Evolutionary conservation across 208 protist genomes (phyloP), one percentile per base, ranked within the genome.

Genomic region (Crithidia thermophila): DNA sequence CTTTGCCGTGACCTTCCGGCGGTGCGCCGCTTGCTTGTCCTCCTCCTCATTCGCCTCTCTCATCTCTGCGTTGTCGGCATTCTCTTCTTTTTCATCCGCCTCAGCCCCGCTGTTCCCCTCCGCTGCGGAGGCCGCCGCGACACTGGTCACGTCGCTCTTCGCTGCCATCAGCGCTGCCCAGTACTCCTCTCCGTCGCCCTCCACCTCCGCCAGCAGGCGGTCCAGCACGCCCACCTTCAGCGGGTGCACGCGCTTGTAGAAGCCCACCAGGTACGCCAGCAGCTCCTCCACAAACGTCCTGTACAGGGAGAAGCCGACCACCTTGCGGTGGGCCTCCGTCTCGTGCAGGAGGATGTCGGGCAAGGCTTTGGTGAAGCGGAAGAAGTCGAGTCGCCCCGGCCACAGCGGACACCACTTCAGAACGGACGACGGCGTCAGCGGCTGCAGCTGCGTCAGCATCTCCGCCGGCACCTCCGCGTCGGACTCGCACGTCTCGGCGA

Each of bases 261-360:
- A 96, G 34, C 67, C 63, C 25, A 75, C 58, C 14, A 94, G 49
- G 61, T 96, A 96, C 0, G 53, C 36, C 1, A 84, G 61, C 20
- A 93, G 61, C 28, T 77, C 73, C 34, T 72, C 55, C 3, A 89
- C 81, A 74, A 90, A 90, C 25, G 72, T 37, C 46, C 58, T 66
- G 72, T 96, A 94, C 20, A 75, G 53, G 18, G 11, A 10, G 66
- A 96, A 94, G 23, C 84, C 86, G 37, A 84, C 70, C 8, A 96
- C 25, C 63, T 96, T 96, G 25, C 82, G 81, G 40, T 80, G 72
- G 14, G 81, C 79, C 56, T 88, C 79, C 31, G 93, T 71, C 23
- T 84, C 75, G 30, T 72, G 52, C 0, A 83, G 50, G 51, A 95
- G 71, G 3, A 91, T 50, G 20, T 77, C 59, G 27, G 79, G 60